Evolutionary conservation across 352 stramenopile species (phyloP), one percentile per base, ranked within the genome.

Genomic region (Pythium coloratum): DNA sequence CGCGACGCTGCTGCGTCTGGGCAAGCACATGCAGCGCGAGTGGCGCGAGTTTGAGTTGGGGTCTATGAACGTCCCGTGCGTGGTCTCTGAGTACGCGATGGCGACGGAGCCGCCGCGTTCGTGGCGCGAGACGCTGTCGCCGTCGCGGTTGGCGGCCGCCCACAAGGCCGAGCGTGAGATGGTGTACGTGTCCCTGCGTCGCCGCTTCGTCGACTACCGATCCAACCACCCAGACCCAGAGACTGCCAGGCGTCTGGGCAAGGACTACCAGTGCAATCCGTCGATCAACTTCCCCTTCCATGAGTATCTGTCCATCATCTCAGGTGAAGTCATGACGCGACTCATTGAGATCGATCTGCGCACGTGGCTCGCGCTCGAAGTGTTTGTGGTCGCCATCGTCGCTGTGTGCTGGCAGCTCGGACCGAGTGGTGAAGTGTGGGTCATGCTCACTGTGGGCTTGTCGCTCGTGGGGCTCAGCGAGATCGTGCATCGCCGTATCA

Each of bases 301-400:
- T 63, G 82, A 91, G 60, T 92, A 92, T 58, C 73, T 92, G 6
- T 79, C 77, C 6, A 85, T 91, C 67, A 89, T 92, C 57, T 90
- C 82, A 4, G 84, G 84, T n/a, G 82, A 90, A 66, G 79, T 89
- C 50, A 90, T 92, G 84, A 79, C 68, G 1, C 62, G 79, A 26
- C 71, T 92, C 2, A 90, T 92, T 42, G 78, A 88, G 67, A 89
- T 92, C 62, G 84, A 92, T 57, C 66, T 82, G 67, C 60, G 76
- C 24, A 92, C 84, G 50, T 92, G 84, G 84, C 20, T 91, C 34
- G 80, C 77, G 80, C 28, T 70, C 36, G 64, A 70, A n/a, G 16
- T 85, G 10, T 46, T 84, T 7, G 69, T 91, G 13, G 78, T 91
- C 18, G n/a, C 36, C n/a, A 28, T 85, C 13, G 55, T 90, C 6